These are phyloP conservation scores for Geotrichum macrosporum DNA, from an alignment of 1,139 yeast genomes.

Conservation along the genomic window DNA sequence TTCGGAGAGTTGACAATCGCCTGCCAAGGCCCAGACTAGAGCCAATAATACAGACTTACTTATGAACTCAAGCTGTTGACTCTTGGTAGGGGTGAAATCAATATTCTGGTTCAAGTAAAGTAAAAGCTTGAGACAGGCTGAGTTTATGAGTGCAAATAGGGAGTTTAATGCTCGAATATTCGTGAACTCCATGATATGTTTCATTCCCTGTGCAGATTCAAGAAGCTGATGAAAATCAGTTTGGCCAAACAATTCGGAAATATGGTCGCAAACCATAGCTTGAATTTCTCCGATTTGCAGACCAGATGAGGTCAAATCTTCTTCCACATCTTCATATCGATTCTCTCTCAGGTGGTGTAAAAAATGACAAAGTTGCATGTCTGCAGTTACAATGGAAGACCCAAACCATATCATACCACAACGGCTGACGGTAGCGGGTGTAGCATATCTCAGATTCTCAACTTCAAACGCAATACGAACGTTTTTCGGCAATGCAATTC, in stretches of 20 bases:
- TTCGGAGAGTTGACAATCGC: conserved; percentile 48
- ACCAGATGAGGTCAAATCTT: conserved; percentile 26
- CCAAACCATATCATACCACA: conserved; percentile 88
- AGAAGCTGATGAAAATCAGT: conserved; percentile 27
- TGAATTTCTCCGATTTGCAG: conserved; percentile 22
- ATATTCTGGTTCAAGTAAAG: conserved; percentile 27
- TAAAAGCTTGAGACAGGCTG: conserved; percentile 27
- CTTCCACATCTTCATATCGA: conserved; percentile 34
- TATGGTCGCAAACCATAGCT: conserved; percentile 15
- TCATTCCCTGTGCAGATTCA: conserved; percentile 29
- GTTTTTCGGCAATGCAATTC: conserved; percentile 61
- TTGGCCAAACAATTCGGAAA: conserved; percentile 23
- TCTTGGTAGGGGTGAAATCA: conserved; percentile 31
- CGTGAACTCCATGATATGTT: conserved; percentile 56
- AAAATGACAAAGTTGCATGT: conserved; percentile 31
- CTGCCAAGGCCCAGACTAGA: conserved; percentile 65
- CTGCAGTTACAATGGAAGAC: conserved; percentile 33
- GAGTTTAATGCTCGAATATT: conserved; percentile 43
- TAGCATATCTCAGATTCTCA: conserved; percentile 59
- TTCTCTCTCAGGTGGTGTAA: conserved; percentile 24
- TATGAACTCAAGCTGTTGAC: conserved; percentile 35
- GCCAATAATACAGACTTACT: conserved; percentile 45
- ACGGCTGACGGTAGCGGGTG: conserved; percentile 89
- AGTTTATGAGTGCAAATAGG: conserved; percentile 34
- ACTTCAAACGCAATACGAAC: conserved; percentile 74